phyloP scores from a whole-genome alignment of 495 filamentous ascomycete species.

The Diplogelasinospora grovesii region DNA sequence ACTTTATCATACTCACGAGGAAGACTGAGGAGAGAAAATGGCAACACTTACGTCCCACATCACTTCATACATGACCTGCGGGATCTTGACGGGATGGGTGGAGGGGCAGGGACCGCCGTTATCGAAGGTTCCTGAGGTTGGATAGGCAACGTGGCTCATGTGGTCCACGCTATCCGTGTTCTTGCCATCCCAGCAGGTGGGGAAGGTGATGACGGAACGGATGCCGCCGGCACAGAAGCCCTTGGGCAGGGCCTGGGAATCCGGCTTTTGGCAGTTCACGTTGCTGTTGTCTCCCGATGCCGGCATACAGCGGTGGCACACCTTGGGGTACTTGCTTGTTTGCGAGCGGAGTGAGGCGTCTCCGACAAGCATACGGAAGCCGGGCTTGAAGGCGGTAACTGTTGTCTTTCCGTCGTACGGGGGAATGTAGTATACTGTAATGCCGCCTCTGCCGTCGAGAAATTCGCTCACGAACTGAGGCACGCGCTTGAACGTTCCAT shows the following conservation, averaged over 20 bases:
- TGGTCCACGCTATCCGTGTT: slow-evolving; percentile 27
- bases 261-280: slow-evolving; percentile 16
- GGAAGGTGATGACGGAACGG: slow-evolving; percentile 28
- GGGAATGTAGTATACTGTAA: slow-evolving; percentile 35
- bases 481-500: slow-evolving; percentile 31
- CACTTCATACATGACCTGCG: slow-evolving; percentile 37
- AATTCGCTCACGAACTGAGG: slow-evolving; percentile 9
- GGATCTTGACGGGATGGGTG: slow-evolving; percentile 25
- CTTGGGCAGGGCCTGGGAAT: slow-evolving; percentile 20
- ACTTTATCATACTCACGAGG: too few relatives aligned
- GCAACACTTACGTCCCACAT: slow-evolving; percentile 24
- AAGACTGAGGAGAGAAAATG: not conserved
- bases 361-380: slow-evolving; percentile 68
- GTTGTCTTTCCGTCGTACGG: slow-evolving; percentile 23
- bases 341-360: slow-evolving; percentile 36
- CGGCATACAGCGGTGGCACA: slow-evolving; percentile 30
- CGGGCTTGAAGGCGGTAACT: slow-evolving; percentile 39
- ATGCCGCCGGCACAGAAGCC: slow-evolving; percentile 27
- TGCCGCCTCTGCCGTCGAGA: slow-evolving; percentile 22
- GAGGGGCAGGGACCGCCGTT: slow-evolving; percentile 22
- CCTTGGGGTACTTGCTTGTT: slow-evolving; percentile 22
- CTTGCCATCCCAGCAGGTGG: slow-evolving; percentile 20
- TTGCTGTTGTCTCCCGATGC: slow-evolving; percentile 7
- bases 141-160: slow-evolving; percentile 30
- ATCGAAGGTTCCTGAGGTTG: slow-evolving; percentile 19